Base-by-base conservation (phyloP, 768 basidiomycete species). In the Tremella yokohamensis region DNA sequence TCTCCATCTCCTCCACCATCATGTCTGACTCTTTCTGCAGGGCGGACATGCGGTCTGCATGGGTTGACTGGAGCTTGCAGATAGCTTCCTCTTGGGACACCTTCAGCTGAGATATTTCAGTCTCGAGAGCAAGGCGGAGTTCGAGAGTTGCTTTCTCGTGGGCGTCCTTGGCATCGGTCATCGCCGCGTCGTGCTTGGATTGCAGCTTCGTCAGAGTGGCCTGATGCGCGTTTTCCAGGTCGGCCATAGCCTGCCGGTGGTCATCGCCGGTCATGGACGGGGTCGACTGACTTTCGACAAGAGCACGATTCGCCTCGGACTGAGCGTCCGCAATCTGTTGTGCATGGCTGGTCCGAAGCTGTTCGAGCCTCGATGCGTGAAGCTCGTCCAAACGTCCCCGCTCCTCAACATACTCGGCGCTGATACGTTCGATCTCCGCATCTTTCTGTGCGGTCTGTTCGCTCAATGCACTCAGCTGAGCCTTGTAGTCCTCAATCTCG, bases 261-360 rank as follows among this genome's bases (percentile, higher is more conserved):
- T 6, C 34, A 13, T 52, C 39, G 39, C 62, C 15, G 2, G 58
- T 45, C 29, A 6, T 34, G 6, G 29, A 34, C 29, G 29, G 6
- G 29, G 29, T 34, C 29, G 29, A 34, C 29, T 34, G 29, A 34
- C 29, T 34, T 1, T 62, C 56, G 19, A 68, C 34, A 13, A 63
- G 59, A 19, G 42, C 38, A 16, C 49, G 44, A 37, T 62, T 59
- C 15, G 67, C 62, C 16, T 24, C 29, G 3, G 13, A 16, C 16
- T 37, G 1, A 15, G 12, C n/a, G 26, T 61, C 37, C 18, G 55
- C 49, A 38, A 74, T 64, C 52, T 74, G 66, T 34, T 60, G 57
- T 13, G 65, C 68, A 54, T 74, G 73, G 39, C 75, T 60, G n/a
- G 61, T 66, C 12, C 57, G 56, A 2, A 72, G 54, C 25, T 40